A percentile compares a stretch with the other conserved stretches of the same genome.
phyloP scores from a whole-genome alignment of 2,329 filamentous ascomycete species.

The Trichoderma pleuroti region DNA sequence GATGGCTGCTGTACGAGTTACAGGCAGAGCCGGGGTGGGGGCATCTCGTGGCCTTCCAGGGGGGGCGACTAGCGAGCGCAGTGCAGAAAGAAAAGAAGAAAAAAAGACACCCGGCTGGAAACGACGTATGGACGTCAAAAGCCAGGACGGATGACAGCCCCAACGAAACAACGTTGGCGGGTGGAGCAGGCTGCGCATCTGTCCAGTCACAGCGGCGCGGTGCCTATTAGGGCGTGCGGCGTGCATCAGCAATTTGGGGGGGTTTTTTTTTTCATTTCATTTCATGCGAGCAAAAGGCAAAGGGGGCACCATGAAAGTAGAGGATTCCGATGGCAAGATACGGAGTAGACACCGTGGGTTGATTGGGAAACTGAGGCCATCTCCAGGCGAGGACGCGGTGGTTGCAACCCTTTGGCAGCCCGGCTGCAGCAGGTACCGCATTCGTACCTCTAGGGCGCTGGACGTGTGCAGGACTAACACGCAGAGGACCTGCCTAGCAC shows the following conservation, averaged over 20 bases:
- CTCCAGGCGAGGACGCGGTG: not conserved
- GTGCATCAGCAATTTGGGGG: not conserved
- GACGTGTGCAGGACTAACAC: not conserved
- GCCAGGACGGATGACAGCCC: not conserved
- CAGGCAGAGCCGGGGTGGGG: not conserved
- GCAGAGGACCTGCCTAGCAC: not conserved
- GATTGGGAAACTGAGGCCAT: not conserved
- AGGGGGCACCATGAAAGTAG: not conserved
- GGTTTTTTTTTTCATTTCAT: too few relatives aligned
- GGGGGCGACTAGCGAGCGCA: slow-evolving; percentile 10
- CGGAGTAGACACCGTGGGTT: not conserved
- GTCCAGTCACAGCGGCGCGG: not conserved
- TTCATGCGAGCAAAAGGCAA: not conserved
- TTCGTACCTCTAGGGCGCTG: not conserved
- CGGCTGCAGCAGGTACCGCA: not conserved
- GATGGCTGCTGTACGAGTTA: not conserved
- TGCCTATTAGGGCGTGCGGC: not conserved
- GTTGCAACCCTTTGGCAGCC: not conserved
- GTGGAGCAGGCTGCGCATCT: not conserved
- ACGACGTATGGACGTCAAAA: not conserved
- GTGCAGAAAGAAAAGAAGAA: not conserved
- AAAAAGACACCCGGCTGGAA: not conserved
- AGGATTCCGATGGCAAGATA: not conserved
- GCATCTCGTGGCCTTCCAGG: slow-evolving; percentile 11
- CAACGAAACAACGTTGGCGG: not conserved